phyloP scores from a whole-genome alignment of 805 yeast species.

The Ogataea naganishii region DNA sequence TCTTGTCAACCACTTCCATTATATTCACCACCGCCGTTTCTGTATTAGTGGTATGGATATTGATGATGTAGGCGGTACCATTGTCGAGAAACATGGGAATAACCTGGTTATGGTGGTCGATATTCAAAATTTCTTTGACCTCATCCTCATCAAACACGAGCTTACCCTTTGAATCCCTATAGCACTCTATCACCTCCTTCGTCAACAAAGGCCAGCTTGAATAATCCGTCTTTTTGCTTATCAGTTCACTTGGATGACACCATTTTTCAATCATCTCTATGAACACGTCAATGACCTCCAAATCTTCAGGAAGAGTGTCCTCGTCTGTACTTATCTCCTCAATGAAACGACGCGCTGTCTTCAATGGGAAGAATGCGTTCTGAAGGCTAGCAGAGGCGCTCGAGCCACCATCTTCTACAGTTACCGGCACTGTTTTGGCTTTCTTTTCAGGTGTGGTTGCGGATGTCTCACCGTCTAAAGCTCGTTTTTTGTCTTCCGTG shows the following conservation, averaged over 20 bases:
- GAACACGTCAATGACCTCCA: slow-evolving; percentile 20
- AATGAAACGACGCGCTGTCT: slow-evolving; percentile 11
- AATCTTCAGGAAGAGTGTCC: slow-evolving; percentile 14
- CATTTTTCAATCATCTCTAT: slow-evolving; percentile 20
- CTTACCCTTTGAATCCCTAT: slow-evolving; percentile 16
- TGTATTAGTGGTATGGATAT: slow-evolving; percentile 14
- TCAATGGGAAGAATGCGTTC: slow-evolving; percentile 7
- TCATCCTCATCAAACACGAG: slow-evolving; percentile 23
- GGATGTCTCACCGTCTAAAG: too few relatives aligned
- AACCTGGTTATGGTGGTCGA: slow-evolving; percentile 20
- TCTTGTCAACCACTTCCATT: slow-evolving; percentile 17
- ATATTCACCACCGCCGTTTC: slow-evolving; percentile 12
- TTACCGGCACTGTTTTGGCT: too few relatives aligned
- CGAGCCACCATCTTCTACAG: too few relatives aligned
- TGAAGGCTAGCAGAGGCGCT: too few relatives aligned
- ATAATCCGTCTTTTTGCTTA: slow-evolving; percentile 5
- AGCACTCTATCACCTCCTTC: slow-evolving; percentile 19
- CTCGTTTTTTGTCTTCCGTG: too few relatives aligned
- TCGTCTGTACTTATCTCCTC: slow-evolving; percentile 8
- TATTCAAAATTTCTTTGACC: slow-evolving; percentile 14
- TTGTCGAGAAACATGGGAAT: slow-evolving; percentile 23
- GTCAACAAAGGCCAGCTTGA: slow-evolving; percentile 14
- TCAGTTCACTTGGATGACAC: slow-evolving; percentile 11
- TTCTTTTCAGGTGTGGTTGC: too few relatives aligned
- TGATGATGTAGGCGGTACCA: slow-evolving; percentile 20